Evolutionary conservation across 2,329 filamentous ascomycete species (phyloP).

Genomic region (Orbilia quercus): DNA sequence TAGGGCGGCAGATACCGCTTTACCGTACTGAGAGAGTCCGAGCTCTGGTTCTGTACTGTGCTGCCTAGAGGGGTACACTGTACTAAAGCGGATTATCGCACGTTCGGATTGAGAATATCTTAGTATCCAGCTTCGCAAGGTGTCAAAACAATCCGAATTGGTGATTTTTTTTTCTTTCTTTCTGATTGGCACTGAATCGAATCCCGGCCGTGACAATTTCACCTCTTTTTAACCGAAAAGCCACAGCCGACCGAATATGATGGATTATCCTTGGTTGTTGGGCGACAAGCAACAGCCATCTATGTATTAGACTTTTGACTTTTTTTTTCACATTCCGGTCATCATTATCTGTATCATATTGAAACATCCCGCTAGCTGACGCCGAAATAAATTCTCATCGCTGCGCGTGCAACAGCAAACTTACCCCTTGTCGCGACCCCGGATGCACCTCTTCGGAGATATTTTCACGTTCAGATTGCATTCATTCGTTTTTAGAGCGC

Average conservation of each 20-base stretch:
- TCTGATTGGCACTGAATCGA: background rate
- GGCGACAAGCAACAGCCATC: constrained; percentile 12
- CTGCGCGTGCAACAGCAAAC: background rate
- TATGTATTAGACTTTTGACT: too few species aligned
- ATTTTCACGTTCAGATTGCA: too few species aligned
- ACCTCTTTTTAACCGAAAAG: constrained; percentile 35
- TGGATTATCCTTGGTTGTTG: background rate
- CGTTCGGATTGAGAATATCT: constrained; percentile 4
- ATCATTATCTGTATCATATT: constrained; percentile 20
- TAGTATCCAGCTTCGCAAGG: background rate
- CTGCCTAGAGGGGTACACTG: constrained; percentile 49
- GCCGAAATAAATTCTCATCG: constrained; percentile 20
- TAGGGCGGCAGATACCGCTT: constrained; percentile 41
- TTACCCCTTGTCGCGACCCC: constrained; percentile 5
- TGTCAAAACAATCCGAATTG: constrained; percentile 13
- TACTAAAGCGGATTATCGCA: too few species aligned
- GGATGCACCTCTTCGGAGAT: constrained; percentile 48
- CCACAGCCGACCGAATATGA: constrained; percentile 43
- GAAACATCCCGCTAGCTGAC: constrained; percentile 31
- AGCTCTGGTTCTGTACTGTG: too few species aligned
- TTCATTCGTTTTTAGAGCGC: too few species aligned
- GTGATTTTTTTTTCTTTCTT: constrained; percentile 1
- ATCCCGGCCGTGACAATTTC: constrained; percentile 19
- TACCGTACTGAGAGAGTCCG: background rate
- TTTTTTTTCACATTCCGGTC: too few species aligned